Conservation (phyloP, 2,329 filamentous ascomycete genomes). For the Colletotrichum godetiae region DNA sequence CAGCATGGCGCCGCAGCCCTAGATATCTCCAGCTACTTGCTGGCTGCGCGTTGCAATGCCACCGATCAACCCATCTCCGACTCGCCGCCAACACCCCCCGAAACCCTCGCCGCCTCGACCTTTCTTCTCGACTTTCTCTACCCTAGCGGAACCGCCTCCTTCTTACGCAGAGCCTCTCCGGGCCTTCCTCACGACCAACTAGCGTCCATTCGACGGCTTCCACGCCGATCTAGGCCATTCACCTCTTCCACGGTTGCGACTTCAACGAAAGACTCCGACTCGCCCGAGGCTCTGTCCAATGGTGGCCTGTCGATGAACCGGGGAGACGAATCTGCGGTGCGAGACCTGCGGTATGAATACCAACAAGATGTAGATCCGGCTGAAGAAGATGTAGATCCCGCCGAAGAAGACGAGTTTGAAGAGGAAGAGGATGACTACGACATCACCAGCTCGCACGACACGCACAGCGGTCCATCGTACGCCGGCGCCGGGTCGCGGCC, state of each 20-base stretch:
- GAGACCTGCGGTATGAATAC: background rate
- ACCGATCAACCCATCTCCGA: conserved; percentile 36
- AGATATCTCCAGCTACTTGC: conserved; percentile 55
- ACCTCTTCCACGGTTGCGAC: conserved; percentile 38
- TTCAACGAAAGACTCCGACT: background rate
- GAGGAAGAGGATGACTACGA: background rate
- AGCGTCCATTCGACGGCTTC: conserved; percentile 31
- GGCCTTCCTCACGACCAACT: conserved; percentile 33
- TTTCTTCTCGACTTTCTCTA: conserved; percentile 69
- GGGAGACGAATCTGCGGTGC: background rate
- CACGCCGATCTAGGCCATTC: conserved; percentile 38
- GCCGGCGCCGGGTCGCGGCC: conserved; percentile 23
- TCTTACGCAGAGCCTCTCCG: conserved; percentile 51
- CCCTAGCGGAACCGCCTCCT: conserved; percentile 55
- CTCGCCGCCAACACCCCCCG: conserved; percentile 38
- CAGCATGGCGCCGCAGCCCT: conserved; percentile 63
- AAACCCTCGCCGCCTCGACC: conserved; percentile 55
- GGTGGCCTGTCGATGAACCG: background rate
- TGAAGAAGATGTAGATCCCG: background rate
- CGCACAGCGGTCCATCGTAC: conserved; percentile 31
- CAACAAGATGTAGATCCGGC: background rate
- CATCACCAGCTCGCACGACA: background rate
- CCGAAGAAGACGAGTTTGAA: background rate
- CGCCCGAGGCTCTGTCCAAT: background rate
- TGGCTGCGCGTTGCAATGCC: conserved; percentile 42